These are phyloP conservation scores for Aspergillus ustus DNA, from an alignment of 2,329 filamentous ascomycete genomes.

Conservation along the genomic window DNA sequence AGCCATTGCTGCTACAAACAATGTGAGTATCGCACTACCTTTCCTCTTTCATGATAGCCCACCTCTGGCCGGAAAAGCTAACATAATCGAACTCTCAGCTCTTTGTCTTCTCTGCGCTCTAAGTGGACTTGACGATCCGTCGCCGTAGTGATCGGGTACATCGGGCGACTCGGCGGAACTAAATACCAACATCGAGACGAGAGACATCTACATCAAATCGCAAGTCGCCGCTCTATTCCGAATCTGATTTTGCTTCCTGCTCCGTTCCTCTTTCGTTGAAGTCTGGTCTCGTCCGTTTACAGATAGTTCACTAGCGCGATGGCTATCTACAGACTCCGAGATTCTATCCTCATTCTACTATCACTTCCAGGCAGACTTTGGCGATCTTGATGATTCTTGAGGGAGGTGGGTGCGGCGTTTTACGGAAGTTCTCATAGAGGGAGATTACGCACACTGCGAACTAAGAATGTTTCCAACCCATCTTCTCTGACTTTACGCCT, in stretches of 20 bases:
- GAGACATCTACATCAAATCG: slow-evolving; percentile 25
- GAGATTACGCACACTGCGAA: slow-evolving; percentile 25
- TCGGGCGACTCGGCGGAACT: slow-evolving; percentile 19
- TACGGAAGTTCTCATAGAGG: slow-evolving; percentile 34
- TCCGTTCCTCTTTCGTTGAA: slow-evolving; percentile 23
- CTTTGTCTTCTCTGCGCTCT: slow-evolving; percentile 79
- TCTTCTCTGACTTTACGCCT: slow-evolving; percentile 20
- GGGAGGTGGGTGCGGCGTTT: slow-evolving; percentile 24
- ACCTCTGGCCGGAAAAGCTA: slow-evolving; percentile 17
- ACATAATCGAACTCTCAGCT: slow-evolving; percentile 53
- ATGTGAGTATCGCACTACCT: slow-evolving; percentile 67
- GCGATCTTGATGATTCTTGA: slow-evolving; percentile 25
- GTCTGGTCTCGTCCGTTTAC: slow-evolving; percentile 21
- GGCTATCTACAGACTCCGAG: slow-evolving; percentile 17
- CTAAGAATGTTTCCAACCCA: slow-evolving; percentile 25
- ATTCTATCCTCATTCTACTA: slow-evolving; percentile 9
- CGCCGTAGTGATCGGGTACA: slow-evolving; percentile 31
- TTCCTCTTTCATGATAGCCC: not conserved
- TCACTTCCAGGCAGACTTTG: slow-evolving; percentile 15
- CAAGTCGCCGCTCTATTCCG: slow-evolving; percentile 26
- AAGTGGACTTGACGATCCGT: slow-evolving; percentile 26
- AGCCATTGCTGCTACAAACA: slow-evolving; percentile 98
- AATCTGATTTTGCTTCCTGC: slow-evolving; percentile 9
- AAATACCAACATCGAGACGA: not conserved
- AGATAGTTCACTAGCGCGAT: slow-evolving; percentile 17